Percentiles rank a stretch among this genome's conserved stretches.
Conservation (phyloP, 495 filamentous ascomycete species). For the Letharia columbiana region DNA sequence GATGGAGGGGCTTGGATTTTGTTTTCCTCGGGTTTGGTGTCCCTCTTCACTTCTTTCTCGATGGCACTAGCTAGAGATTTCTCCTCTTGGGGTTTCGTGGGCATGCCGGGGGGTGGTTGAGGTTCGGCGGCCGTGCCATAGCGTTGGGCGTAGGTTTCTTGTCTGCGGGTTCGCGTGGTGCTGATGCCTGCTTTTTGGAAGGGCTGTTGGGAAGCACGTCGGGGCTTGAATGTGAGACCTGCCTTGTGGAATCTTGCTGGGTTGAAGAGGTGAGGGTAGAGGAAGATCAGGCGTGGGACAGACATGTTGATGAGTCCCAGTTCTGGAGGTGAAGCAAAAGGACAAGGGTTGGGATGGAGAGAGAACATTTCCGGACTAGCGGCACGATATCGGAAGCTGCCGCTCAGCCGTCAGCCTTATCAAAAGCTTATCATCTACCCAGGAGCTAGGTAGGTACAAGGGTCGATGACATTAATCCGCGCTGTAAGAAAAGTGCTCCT, state of each 20-base stretch:
- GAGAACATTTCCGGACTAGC: not conserved
- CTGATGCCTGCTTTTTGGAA: slow-evolving; percentile 32
- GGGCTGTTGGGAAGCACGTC: slow-evolving; percentile 17
- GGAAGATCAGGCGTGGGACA: slow-evolving; percentile 57
- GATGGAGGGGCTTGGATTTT: slow-evolving; percentile 22
- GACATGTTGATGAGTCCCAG: slow-evolving; percentile 43
- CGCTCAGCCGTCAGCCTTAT: not conserved
- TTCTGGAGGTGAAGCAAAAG: not conserved
- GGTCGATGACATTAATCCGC: too few relatives aligned
- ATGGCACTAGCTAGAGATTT: slow-evolving; percentile 23
- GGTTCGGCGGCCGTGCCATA: slow-evolving; percentile 45
- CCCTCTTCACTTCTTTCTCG: slow-evolving; percentile 24
- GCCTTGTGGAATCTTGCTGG: slow-evolving; percentile 35
- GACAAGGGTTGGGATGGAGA: not conserved
- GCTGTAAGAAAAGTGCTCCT: too few relatives aligned
- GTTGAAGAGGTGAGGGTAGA: slow-evolving; percentile 62
- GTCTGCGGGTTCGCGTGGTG: slow-evolving; percentile 34
- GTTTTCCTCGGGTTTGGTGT: slow-evolving; percentile 17
- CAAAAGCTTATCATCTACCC: not conserved
- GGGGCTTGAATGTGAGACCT: slow-evolving; percentile 27
- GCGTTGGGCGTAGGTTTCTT: slow-evolving; percentile 41
- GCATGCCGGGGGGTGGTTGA: slow-evolving; percentile 31
- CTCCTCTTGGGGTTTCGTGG: slow-evolving; percentile 14
- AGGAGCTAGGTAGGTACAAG: too few relatives aligned
- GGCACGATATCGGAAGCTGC: not conserved